Percentiles rank a stretch among this genome's conserved stretches.
Conservation (phyloP, 805 yeast genomes). For the Geotrichum ghanense region DNA sequence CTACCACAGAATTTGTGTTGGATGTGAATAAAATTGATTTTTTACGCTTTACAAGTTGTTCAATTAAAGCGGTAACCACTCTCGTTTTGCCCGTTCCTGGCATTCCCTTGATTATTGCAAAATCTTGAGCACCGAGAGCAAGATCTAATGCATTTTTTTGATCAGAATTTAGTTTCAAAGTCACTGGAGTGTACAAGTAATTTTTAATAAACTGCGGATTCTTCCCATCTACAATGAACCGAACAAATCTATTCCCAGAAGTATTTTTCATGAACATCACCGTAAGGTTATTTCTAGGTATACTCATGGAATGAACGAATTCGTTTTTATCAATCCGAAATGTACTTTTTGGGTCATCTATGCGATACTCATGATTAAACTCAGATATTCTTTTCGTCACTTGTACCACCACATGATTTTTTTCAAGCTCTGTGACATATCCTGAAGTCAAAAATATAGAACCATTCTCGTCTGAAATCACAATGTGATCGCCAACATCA, state of each 20-base stretch:
- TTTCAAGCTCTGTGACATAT: conserved; percentile 33
- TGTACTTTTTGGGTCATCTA: conserved; percentile 19
- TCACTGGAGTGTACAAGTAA: too few species aligned
- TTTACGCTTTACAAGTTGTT: conserved; percentile 43
- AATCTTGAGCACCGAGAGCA: conserved; percentile 73
- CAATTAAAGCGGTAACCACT: conserved; percentile 66
- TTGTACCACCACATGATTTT: conserved; percentile 34
- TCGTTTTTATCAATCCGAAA: conserved; percentile 77
- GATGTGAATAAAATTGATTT: conserved; percentile 71
- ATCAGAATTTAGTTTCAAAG: conserved; percentile 55
- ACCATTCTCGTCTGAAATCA: conserved; percentile 71
- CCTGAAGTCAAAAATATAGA: conserved; percentile 68
- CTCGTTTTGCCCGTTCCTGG: conserved; percentile 98
- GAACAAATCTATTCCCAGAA: too few species aligned
- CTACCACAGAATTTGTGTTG: conserved; percentile 93
- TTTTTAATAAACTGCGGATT: too few species aligned
- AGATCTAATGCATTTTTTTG: conserved; percentile 63
- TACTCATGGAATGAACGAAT: conserved; percentile 57
- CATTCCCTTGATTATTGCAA: conserved; percentile 82
- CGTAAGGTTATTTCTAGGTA: conserved; percentile 66
- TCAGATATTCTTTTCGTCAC: conserved; percentile 44
- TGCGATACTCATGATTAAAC: conserved; percentile 30
- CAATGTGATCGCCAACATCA: conserved; percentile 46
- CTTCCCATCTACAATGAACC: too few species aligned
- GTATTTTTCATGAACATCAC: conserved; percentile 53